Evolutionary conservation across 371 early-diverging fungal species (phyloP).

Genomic region (Syncephalastrum contaminatum): DNA sequence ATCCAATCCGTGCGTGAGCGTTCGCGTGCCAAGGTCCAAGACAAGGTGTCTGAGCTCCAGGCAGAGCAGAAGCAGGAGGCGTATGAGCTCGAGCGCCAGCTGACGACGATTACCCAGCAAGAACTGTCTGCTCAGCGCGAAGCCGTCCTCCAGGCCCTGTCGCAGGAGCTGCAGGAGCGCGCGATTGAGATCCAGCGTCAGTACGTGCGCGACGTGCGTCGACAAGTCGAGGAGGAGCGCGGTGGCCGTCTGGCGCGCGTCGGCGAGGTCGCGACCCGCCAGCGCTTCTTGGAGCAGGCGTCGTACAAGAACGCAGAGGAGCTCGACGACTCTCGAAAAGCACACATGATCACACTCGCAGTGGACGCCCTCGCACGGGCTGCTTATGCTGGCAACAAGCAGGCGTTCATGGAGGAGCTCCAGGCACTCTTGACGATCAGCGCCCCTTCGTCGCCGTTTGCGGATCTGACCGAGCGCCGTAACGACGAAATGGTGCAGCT

Average conservation of each 20-base stretch:
- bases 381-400: constrained; percentile 36
- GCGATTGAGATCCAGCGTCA: constrained; percentile 55
- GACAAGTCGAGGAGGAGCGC: constrained; percentile 86
- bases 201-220: constrained; percentile 68
- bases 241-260: constrained; percentile 81
- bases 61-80: constrained; percentile 36
- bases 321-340: constrained; percentile 53
- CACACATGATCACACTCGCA: constrained; percentile 55
- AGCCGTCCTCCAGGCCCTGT: constrained; percentile 30
- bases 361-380: constrained; percentile 55
- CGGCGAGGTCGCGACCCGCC: constrained; percentile 74
- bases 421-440: constrained; percentile 48
- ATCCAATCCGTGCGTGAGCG: constrained; percentile 11
- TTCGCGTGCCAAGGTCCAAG: constrained; percentile 27
- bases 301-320: constrained; percentile 61
- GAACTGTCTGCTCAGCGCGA: constrained; percentile 47
- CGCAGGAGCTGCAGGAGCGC: constrained; percentile 47
- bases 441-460: constrained; percentile 37
- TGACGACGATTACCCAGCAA: constrained; percentile 22
- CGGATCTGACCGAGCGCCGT: constrained; percentile 43
- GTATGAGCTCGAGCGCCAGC: constrained; percentile 22
- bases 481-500: constrained; percentile 67
- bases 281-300: constrained; percentile 71
- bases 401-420: constrained; percentile 73
- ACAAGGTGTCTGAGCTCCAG: constrained; percentile 41